Percentiles rank a stretch among this genome's conserved stretches.
These are phyloP conservation scores for Camillea tinctor DNA, from an alignment of 2,329 filamentous ascomycete species.

Conservation along the genomic window DNA sequence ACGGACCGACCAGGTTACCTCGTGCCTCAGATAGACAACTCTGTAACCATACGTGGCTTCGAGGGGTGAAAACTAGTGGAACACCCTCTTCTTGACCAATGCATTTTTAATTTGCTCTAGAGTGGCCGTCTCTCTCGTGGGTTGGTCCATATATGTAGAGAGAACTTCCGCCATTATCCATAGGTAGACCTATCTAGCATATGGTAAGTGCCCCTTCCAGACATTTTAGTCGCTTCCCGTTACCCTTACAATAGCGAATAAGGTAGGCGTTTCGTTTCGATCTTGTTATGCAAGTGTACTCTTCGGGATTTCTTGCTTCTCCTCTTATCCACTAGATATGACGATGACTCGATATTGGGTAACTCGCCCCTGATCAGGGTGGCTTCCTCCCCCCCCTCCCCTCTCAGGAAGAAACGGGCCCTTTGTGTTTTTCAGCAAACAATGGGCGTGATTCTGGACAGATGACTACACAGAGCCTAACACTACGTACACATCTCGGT, in stretches of 20 bases:
- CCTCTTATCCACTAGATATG: background rate
- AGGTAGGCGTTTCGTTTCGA: background rate
- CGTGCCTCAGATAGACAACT: background rate
- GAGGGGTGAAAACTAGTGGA: background rate
- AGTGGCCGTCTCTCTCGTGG: background rate
- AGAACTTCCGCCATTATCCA: background rate
- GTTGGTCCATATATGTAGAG: background rate
- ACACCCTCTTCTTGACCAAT: background rate
- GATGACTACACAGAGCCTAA: background rate
- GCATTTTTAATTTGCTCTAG: background rate
- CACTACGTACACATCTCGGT: background rate
- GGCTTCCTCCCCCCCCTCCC: too few relatives aligned
- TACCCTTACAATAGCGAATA: background rate
- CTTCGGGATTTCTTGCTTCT: background rate
- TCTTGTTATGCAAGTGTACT: background rate
- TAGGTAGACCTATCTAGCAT: background rate
- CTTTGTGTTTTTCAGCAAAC: background rate
- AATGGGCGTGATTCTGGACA: background rate
- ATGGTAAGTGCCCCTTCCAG: background rate
- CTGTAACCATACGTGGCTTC: background rate
- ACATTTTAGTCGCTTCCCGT: background rate
- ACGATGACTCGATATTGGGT: too few relatives aligned
- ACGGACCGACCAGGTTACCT: background rate
- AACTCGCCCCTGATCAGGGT: too few relatives aligned
- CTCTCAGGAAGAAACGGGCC: background rate